Percentiles rank a stretch among this genome's conserved stretches.
Evolutionary conservation across 805 yeast genomes (phyloP).

Genomic region (Schizosaccharomyces cryophilus): DNA sequence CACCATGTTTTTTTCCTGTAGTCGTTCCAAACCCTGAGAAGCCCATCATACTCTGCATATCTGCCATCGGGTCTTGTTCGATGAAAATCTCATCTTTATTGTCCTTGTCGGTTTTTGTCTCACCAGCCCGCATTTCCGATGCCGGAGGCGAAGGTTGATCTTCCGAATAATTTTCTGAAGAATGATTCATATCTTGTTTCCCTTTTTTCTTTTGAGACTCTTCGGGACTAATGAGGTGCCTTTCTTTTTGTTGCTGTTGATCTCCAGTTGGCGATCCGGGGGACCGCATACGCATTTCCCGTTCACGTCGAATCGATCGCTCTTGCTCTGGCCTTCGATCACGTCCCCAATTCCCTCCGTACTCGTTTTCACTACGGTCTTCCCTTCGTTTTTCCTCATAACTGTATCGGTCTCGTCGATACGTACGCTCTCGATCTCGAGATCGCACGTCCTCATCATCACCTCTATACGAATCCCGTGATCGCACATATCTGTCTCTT

Average conservation of each 20-base stretch:
- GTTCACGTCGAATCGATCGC: no score
- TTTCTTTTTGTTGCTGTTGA: no score
- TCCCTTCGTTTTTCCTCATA: background rate
- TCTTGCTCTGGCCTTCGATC: no score
- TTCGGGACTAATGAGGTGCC: no score
- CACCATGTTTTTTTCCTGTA: conserved; percentile 19
- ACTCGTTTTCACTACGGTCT: background rate
- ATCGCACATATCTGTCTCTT: no score
- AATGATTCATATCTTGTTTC: no score
- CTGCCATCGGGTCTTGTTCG: background rate
- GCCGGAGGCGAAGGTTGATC: background rate
- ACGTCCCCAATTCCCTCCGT: background rate
- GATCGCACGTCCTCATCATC: no score
- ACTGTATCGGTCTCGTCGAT: background rate
- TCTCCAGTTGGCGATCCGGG: no score
- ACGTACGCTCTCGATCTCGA: background rate
- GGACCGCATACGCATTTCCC: no score
- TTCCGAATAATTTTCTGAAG: no score
- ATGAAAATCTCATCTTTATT: background rate
- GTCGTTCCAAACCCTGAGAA: conserved; percentile 20
- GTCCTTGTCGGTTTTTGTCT: background rate
- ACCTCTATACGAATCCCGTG: no score
- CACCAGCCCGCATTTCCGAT: background rate
- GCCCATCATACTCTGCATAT: conserved; percentile 17
- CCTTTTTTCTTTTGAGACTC: no score